Evolutionary conservation across 768 basidiomycete genomes (phyloP), one percentile per base, ranked within the genome.

Genomic region (Xerocomus spinulosus): DNA sequence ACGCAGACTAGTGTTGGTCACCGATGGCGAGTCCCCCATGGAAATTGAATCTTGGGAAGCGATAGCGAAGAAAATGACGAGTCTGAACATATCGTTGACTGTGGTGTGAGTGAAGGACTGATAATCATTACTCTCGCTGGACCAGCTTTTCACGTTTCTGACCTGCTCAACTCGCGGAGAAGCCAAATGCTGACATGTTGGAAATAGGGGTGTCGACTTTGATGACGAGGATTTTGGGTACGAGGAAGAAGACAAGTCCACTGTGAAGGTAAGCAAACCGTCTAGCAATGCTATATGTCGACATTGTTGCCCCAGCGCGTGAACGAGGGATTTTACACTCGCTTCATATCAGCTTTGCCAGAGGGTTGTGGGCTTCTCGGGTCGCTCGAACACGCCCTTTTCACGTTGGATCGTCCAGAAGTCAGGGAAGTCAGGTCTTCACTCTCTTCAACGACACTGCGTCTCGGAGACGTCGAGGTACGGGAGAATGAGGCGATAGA

Each of bases 161-260:
- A 17, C 17, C 23, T 9, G 15, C 35, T 50, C 12, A 15, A 18
- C 5, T 29, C 25, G 32, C 25, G 26, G 5, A 42, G 24, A 24
- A 25, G 26, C 49, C 26, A 53, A 48, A 34, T 40, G 20, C 47
- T 57, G 18, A 54, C 21, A n/a, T 12, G 2, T 32, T 30, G 28
- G 26, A 5, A 18, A 28, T 54, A 94, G 92, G n/a, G 92, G 92
- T 5, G 76, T 92, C 35, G 89, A 92, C 65, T 94, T 95, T 67
- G 89, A 82, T 42, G 88, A 92, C 56, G 81, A 83, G 30, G 78
- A 81, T 17, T 66, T 78, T 12, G 77, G 68, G 1, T 87, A 77
- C 59, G 62, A 70, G 9, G 85, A 92, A 61, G 76, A 83, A 43
- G 70, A 80, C 52, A 94, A 95, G 63, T 72, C 80, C 6, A 48